Base-by-base conservation (phyloP, 345 rosid species). In the Dipteronia sinensis region DNA sequence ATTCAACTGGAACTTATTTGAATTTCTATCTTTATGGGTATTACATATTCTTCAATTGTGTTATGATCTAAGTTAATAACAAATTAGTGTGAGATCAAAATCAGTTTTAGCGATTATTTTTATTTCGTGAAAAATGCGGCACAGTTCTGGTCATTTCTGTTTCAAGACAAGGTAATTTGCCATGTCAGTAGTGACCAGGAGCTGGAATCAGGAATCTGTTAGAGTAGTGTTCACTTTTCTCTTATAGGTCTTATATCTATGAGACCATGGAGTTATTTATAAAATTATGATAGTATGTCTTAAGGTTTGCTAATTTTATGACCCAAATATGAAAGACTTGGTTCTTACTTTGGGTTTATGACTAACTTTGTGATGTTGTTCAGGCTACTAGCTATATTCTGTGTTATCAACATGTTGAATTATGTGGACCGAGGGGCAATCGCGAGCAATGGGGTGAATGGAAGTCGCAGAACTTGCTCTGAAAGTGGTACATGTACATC, bases 401-500 rank as follows among this genome's bases (percentile, higher is more conserved):
- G 99, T 79, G 78, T 92, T 47, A 85, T 95, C 87, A 95, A 95
- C 85, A 67, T 93, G 84, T 75, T 95, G 59, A 95, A 90, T 72
- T 95, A 95, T 73, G 77, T 95, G 63, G 99, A 95, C 84, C 90
- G 99, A 77, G 99, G 99, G 81, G 85, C 96, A 40, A 95, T 95
- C 25, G 99, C 99, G 7, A 95, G 99, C 85, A 95, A 95, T 78
- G 99, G 99, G 80, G 91, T 95, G 71, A 95, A 95, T 78, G 99
- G 99, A 59, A 92, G 94, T 80, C 87, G 63, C 23, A 77, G 81
- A 74, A 79, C 85, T 23, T 95, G 98, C 87, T 77, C 94, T 25
- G 77, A 86, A 38, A 83, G 72, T 83, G 95, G 94, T 69, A 90
- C 86, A 47, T 95, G 99, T 86, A 87, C 89, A 65, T 49, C 91